A percentile compares a stretch with the other conserved stretches of the same genome.
Evolutionary conservation across 1,284 basidiomycete species (phyloP).

Genomic region (Sanghuangporus sanghuang): DNA sequence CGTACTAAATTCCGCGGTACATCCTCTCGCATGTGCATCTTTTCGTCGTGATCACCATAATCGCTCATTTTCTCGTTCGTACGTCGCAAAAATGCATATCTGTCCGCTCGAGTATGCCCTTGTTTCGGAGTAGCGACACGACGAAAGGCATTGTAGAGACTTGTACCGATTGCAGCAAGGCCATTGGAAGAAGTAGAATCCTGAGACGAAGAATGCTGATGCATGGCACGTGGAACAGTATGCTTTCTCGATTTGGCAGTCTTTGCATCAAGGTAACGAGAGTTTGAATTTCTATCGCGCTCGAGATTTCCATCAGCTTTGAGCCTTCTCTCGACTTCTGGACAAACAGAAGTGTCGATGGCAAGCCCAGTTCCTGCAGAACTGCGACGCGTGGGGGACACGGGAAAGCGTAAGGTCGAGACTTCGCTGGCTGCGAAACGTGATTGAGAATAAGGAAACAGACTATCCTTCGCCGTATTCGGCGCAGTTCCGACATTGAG

Average conservation of each 20-base stretch:
- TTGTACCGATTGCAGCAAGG: background rate
- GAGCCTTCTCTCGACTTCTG: background rate
- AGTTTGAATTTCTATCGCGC: background rate
- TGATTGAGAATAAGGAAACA: conserved; percentile 13
- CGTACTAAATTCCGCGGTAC: background rate
- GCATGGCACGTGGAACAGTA: background rate
- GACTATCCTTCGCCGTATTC: conserved; percentile 9
- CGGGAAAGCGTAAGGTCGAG: background rate
- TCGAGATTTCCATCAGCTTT: background rate
- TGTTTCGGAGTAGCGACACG: background rate
- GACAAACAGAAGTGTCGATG: conserved; percentile 10
- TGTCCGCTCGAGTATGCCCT: background rate
- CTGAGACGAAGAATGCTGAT: conserved; percentile 4
- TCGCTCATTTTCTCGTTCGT: background rate
- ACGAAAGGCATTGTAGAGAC: conserved; percentile 1
- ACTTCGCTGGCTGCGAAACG: conserved; percentile 9
- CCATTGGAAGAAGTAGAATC: conserved; percentile 1
- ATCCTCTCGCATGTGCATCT: background rate
- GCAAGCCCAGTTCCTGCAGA: conserved; percentile 14
- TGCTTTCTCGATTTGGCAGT: background rate
- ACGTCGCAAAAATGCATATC: conserved; percentile 11
- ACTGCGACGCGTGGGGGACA: conserved; percentile 9
- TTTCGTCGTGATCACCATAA: background rate
- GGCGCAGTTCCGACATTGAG: conserved; percentile 4
- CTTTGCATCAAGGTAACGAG: background rate